Percentiles rank a stretch among this genome's conserved stretches.
phyloP scores from a whole-genome alignment of 768 basidiomycete species.

The Lentinula sp. region DNA sequence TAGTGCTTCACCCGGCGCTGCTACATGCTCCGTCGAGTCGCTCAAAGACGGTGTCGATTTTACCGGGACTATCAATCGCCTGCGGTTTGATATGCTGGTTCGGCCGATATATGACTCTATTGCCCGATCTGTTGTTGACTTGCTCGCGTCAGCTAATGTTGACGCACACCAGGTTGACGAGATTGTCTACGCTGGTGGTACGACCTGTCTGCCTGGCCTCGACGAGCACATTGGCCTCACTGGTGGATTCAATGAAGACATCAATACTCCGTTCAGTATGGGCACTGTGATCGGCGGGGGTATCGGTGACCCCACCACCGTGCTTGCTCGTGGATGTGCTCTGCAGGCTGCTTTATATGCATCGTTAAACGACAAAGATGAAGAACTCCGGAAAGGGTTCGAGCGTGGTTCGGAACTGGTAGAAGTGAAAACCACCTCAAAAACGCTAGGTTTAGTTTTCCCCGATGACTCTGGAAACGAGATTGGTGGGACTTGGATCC shows the following conservation, averaged over 20 bases:
- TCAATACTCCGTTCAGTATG: slow-evolving; percentile 59
- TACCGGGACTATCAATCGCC: slow-evolving; percentile 61
- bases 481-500: slow-evolving; percentile 61
- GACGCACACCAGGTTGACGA: slow-evolving; percentile 72
- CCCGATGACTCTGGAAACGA: slow-evolving; percentile 37
- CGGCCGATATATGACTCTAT: slow-evolving; percentile 56
- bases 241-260: slow-evolving; percentile 52
- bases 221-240: slow-evolving; percentile 46
- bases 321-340: slow-evolving; percentile 73
- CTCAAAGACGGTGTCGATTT: slow-evolving; percentile 93
- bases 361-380: slow-evolving; percentile 38
- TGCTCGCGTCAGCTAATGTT: slow-evolving; percentile 45
- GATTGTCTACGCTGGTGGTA: slow-evolving; percentile 76
- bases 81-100: slow-evolving; percentile 61
- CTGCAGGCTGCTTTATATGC: slow-evolving; percentile 64
- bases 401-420: slow-evolving; percentile 24
- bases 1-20: slow-evolving; percentile 79
- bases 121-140: slow-evolving; percentile 38
- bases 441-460: slow-evolving; percentile 62
- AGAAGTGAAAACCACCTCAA: slow-evolving; percentile 48
- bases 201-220: slow-evolving; percentile 67
- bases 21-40: slow-evolving; percentile 88
- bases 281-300: slow-evolving; percentile 70
- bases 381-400: slow-evolving; percentile 48
- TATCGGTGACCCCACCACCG: slow-evolving; percentile 69